These are phyloP conservation scores for Macrophomina phaseolina DNA, from an alignment of 2,329 filamentous ascomycete genomes.

Conservation along the genomic window DNA sequence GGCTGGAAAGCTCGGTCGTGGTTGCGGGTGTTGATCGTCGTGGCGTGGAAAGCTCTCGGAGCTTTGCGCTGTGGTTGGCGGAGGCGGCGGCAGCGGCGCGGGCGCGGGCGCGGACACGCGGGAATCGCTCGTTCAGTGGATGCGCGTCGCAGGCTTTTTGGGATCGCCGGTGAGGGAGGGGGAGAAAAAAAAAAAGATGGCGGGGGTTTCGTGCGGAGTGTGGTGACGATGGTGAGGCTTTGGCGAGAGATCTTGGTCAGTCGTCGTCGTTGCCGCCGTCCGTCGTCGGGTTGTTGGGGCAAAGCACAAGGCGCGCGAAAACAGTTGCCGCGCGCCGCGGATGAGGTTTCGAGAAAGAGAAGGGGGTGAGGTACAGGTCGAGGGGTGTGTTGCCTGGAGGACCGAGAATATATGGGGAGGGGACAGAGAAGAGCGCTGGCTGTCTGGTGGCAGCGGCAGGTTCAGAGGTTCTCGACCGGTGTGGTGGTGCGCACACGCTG, in stretches of 20 bases:
- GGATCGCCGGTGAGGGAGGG: not conserved
- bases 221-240: no score
- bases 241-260: no score
- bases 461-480: not conserved
- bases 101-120: not conserved
- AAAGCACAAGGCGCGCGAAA: not conserved
- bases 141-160: no score
- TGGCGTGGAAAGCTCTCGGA: not conserved
- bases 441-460: not conserved
- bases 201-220: conserved; percentile 27
- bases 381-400: no score
- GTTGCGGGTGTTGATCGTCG: not conserved
- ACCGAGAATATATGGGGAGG: no score
- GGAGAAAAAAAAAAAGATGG: conserved; percentile 27
- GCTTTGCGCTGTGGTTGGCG: not conserved
- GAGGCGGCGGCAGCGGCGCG: no score
- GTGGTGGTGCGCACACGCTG: not conserved
- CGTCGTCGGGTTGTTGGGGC: no score
- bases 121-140: no score
- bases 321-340: not conserved
- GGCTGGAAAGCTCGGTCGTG: not conserved
- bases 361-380: no score
- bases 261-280: not conserved
- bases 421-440: not conserved
- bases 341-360: not conserved